These are phyloP conservation scores for Hymenoscyphus fraxineus DNA, from an alignment of 2,329 filamentous ascomycete species.

Conservation along the genomic window DNA sequence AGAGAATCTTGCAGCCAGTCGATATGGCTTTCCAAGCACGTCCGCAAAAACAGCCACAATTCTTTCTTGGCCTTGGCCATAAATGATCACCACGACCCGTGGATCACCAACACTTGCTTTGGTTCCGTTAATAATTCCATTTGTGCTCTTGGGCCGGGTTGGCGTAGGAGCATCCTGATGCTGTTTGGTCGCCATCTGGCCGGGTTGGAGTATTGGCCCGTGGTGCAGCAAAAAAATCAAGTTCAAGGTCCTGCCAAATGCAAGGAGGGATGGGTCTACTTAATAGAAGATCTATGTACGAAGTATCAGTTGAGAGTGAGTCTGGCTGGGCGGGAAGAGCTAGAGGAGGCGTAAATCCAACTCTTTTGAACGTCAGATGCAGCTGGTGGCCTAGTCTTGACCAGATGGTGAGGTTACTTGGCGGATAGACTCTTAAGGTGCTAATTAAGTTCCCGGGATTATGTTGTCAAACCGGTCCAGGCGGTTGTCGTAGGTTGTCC, in stretches of 20 bases:
- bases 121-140: constrained; percentile 35
- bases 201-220: background rate
- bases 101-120: constrained; percentile 45
- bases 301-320: constrained; percentile 9
- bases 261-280: background rate
- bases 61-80: constrained; percentile 65
- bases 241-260: background rate
- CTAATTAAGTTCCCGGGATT: constrained; percentile 20
- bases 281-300: constrained; percentile 3
- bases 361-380: constrained; percentile 6
- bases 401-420: constrained; percentile 15
- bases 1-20: constrained; percentile 53
- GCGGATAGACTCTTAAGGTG: constrained; percentile 16
- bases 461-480: constrained; percentile 20
- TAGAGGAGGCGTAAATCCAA: constrained; percentile 7
- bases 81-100: constrained; percentile 63
- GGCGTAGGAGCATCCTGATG: constrained; percentile 49
- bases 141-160: constrained; percentile 40
- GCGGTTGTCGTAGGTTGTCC: constrained; percentile 23
- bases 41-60: constrained; percentile 75
- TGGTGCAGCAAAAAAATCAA: background rate
- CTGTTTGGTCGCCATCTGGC: constrained; percentile 43
- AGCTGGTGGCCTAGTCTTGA: constrained; percentile 5
- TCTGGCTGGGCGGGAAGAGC: constrained; percentile 5
- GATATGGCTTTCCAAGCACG: constrained; percentile 70